Percentiles rank a stretch among this genome's conserved stretches.
phyloP scores from a whole-genome alignment of 352 stramenopile genomes.

The Phytopythium kandeliae region DNA sequence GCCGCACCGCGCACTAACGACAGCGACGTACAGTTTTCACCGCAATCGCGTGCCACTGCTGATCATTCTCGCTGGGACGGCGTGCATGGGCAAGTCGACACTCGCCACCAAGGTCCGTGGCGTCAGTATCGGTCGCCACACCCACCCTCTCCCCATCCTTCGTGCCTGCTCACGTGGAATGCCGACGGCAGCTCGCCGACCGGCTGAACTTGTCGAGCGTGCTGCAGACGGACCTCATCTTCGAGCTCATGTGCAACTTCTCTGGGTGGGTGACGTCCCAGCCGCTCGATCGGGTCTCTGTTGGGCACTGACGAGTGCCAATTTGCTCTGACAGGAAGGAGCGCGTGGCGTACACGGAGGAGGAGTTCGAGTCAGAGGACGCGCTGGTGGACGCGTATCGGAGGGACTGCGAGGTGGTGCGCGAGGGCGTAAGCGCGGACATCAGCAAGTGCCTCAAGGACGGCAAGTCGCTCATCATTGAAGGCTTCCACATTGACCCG shows the following conservation, averaged over 20 bases:
- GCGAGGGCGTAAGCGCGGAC: slow-evolving; percentile 76
- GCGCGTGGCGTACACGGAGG: slow-evolving; percentile 64
- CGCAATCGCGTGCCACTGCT: slow-evolving; percentile 78
- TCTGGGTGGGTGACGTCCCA: slow-evolving; percentile 64
- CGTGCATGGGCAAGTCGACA: slow-evolving; percentile 83
- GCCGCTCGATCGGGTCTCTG: no score
- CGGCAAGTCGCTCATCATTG: slow-evolving; percentile 86
- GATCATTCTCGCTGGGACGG: slow-evolving; percentile 79
- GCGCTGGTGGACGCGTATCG: slow-evolving; percentile 64
- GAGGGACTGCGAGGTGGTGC: slow-evolving; percentile 75
- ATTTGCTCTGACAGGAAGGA: slow-evolving; percentile 22
- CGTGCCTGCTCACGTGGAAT: not conserved
- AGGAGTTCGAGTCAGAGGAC: slow-evolving; percentile 50
- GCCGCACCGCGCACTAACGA: not conserved
- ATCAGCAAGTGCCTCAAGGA: slow-evolving; percentile 89
- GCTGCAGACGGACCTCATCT: slow-evolving; percentile 83
- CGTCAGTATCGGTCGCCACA: no score
- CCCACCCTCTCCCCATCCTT: no score
- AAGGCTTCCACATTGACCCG: slow-evolving; percentile 84
- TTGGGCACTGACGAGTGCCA: no score
- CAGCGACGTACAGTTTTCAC: slow-evolving; percentile 46
- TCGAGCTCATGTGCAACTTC: slow-evolving; percentile 90
- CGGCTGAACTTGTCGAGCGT: slow-evolving; percentile 85
- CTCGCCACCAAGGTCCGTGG: slow-evolving; percentile 73
- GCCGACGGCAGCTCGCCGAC: slow-evolving; percentile 52